Percentiles rank a stretch among this genome's conserved stretches.
phyloP scores from a whole-genome alignment of 768 basidiomycete genomes.

The Pisolithus marmoratus region DNA sequence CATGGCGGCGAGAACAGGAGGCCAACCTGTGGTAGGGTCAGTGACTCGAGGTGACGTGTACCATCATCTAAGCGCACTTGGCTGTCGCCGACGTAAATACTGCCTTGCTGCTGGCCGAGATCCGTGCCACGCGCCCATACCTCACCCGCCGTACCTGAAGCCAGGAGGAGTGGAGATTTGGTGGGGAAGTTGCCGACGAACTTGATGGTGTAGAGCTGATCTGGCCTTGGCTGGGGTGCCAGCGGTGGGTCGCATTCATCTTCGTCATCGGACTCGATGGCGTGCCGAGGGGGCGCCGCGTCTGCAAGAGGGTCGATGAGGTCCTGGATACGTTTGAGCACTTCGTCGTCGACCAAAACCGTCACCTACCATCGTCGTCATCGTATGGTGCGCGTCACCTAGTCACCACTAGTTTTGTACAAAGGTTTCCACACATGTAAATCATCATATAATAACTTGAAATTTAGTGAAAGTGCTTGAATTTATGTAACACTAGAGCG shows the following conservation, averaged over 20 bases:
- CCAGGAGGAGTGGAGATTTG: constrained; percentile 36
- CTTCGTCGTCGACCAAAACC: neutral
- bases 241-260: constrained; percentile 49
- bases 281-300: constrained; percentile 51
- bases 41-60: neutral
- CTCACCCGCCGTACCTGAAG: constrained; percentile 39
- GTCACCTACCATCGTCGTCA: constrained; percentile 2
- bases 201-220: constrained; percentile 25
- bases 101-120: constrained; percentile 48
- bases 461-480: no score
- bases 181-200: constrained; percentile 32
- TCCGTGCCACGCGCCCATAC: constrained; percentile 48
- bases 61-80: constrained; percentile 33
- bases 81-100: constrained; percentile 38
- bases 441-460: no score
- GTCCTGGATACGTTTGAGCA: constrained; percentile 32
- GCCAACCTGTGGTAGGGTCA: constrained; percentile 38
- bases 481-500: neutral
- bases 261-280: constrained; percentile 65
- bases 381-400: no score
- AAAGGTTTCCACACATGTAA: no score
- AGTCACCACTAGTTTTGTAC: no score
- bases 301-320: constrained; percentile 53
- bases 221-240: neutral
- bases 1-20: constrained; percentile 45